Evolutionary conservation across 129 eudicot species (phyloP).

Genomic region (Flaveria robusta): DNA sequence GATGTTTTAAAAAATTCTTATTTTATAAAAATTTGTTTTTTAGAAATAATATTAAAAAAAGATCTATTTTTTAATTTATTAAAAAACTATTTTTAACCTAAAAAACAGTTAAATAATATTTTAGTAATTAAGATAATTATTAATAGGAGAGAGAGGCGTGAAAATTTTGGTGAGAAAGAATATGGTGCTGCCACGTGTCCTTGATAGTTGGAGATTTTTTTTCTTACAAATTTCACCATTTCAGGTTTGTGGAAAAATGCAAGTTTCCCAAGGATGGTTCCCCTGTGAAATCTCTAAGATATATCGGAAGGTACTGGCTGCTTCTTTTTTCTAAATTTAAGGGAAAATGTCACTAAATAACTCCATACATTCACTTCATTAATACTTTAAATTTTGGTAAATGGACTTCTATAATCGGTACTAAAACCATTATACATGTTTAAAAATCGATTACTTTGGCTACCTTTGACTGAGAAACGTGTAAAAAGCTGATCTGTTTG

Average conservation of each 20-base stretch:
- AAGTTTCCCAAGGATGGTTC: conserved; percentile 93
- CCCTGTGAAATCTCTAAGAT: conserved; percentile 86
- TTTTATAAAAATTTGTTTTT: too few species aligned
- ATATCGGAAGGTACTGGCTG: conserved; percentile 76
- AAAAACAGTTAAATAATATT: too few species aligned
- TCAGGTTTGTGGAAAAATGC: conserved; percentile 90
- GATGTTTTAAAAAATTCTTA: too few species aligned
- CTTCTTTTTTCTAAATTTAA: background rate
- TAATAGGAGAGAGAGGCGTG: too few species aligned
- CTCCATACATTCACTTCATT: background rate
- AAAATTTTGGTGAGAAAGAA: too few species aligned
- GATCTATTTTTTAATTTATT: too few species aligned
- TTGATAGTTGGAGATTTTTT: too few species aligned
- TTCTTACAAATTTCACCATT: conserved; percentile 1
- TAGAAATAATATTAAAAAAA: too few species aligned
- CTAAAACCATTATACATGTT: background rate
- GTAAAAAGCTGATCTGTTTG: background rate
- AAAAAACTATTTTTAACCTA: too few species aligned
- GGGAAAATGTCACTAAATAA: background rate
- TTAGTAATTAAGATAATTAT: too few species aligned
- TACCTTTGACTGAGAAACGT: background rate
- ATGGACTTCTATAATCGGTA: background rate
- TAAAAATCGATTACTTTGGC: background rate
- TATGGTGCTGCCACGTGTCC: too few species aligned
- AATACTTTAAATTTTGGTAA: background rate